Conservation (phyloP, 352 stramenopile species). For the Achlya hypogyna region DNA sequence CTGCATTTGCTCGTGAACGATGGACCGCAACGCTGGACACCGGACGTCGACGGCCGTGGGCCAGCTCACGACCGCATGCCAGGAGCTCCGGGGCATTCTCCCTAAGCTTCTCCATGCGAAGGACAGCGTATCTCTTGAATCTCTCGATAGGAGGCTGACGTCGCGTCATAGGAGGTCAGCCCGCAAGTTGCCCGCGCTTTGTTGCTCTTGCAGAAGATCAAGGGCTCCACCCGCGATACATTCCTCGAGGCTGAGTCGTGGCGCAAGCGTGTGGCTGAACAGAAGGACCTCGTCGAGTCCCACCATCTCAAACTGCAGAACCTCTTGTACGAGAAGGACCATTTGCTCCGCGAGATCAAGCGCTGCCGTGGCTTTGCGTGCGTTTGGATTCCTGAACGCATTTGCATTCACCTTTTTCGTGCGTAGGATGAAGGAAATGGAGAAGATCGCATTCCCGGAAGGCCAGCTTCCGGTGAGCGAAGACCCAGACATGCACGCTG, state of each 20-base stretch:
- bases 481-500: constrained; percentile 39
- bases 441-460: constrained; percentile 61
- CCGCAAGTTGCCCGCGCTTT: constrained; percentile 26
- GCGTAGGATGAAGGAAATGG: constrained; percentile 63
- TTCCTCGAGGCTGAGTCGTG: constrained; percentile 60
- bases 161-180: not conserved
- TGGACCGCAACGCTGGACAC: too few relatives aligned
- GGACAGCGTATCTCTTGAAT: not conserved
- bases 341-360: constrained; percentile 64
- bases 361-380: constrained; percentile 56
- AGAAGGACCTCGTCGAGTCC: constrained; percentile 63
- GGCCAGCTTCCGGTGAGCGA: constrained; percentile 45
- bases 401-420: not conserved
- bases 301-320: constrained; percentile 77
- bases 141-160: not conserved
- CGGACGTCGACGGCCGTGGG: not conserved
- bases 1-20: too few relatives aligned
- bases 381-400: not conserved
- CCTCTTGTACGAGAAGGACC: constrained; percentile 75
- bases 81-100: not conserved
- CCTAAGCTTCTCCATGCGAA: not conserved
- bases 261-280: constrained; percentile 50
- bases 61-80: not conserved
- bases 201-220: constrained; percentile 44
- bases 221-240: constrained; percentile 47